A percentile compares a stretch with the other conserved stretches of the same genome.
These are phyloP conservation scores for Daucus carota DNA, from an alignment of 129 eudicot species.

Conservation along the genomic window DH1_v3.0 NC_030381.2:5815001-5815500, in stretches of 20 bases:
- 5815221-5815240: not conserved
- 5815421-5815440: conserved; percentile 61
- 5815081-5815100: no score
- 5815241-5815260: not conserved
- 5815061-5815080: no score
- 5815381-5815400: conserved; percentile 42
- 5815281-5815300: not conserved
- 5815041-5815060: no score
- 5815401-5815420: conserved; percentile 50
- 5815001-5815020: no score
- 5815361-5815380: conserved; percentile 48
- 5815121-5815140: no score
- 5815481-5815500: not conserved
- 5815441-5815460: conserved; percentile 11
- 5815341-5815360: conserved; percentile 49
- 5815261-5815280: not conserved
- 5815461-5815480: not conserved
- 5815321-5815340: conserved; percentile 44
- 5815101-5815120: no score
- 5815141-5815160: no score
- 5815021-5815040: no score
- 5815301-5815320: conserved; percentile 52
- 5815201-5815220: not conserved
- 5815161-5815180: no score
- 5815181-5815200: not conserved